Evolutionary conservation across 495 filamentous ascomycete genomes (phyloP), one percentile per base, ranked within the genome.

Genomic region (Staphylotrichum longicolle): DNA sequence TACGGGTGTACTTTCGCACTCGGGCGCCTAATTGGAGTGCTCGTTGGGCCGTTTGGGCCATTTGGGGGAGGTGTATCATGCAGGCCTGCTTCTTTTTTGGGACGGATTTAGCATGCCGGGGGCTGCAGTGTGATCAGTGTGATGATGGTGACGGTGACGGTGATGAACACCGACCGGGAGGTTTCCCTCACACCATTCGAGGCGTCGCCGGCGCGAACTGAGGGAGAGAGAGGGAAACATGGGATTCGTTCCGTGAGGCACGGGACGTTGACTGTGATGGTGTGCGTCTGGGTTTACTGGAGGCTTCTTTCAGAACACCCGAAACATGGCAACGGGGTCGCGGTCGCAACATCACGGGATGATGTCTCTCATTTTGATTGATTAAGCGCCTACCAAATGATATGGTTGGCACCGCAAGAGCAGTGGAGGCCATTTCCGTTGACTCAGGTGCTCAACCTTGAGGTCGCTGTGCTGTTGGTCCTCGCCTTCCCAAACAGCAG

Each of bases 51-150:
- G 54, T 46, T 46, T 45, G 20, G 20, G 20, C 20, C 20, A 27
- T 27, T 27, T 27, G 20, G 35, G 14, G 48, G 50, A 10, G 4
- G 10, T 44, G 52, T 54, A 54, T 44, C 27, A 54, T 54, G 52
- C 52, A 54, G 37, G 37, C 20, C 39, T 30, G 20, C 7, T 27
- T 20, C 9, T 11, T 8, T 54, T 9, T 54, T 48, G 42, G 33
- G 55, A 57, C 55, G n/a, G 32, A 57, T 57, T 57, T 57, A 51
- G 48, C 11, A 51, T 51, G 48, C 50, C 34, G 32, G 12, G 10
- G 50, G 50, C 10, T 57, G 55, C 55, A 57, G 55, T 57, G 55
- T 52, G 50, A 52, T 52, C 11, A 11, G 48, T 15, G 50, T 7
- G 33, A 35, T 12, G 30, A 34, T 14, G 27, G 32, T 35, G 48